These are phyloP conservation scores for Lunasporangiospora selenospora DNA, from an alignment of 192 early-diverging fungal genomes.

Conservation along the genomic window DNA sequence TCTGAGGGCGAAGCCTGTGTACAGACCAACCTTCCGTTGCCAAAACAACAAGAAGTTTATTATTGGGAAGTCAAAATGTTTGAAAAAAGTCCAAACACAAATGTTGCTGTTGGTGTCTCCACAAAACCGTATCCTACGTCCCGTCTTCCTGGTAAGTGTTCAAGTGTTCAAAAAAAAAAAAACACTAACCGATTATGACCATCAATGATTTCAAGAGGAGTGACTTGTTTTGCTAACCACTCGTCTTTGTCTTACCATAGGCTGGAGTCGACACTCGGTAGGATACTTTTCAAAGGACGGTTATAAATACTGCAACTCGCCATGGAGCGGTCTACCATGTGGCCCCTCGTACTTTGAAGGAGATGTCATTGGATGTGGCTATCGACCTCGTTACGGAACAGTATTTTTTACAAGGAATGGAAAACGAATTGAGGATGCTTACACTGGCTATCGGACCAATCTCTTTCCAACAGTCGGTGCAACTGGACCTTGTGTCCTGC, in stretches of 20 bases:
- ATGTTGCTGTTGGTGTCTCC: constrained; percentile 72
- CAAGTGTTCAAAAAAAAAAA: not conserved
- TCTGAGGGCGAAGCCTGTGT: constrained; percentile 75
- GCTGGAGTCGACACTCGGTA: constrained; percentile 79
- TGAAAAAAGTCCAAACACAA: constrained; percentile 73
- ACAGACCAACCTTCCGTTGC: constrained; percentile 82
- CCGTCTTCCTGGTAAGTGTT: constrained; percentile 62
- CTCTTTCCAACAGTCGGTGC: constrained; percentile 71
- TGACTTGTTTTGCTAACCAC: not conserved
- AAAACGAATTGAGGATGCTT: constrained; percentile 70
- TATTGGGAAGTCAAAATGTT: constrained; percentile 86
- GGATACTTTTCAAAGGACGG: constrained; percentile 75
- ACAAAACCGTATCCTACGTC: constrained; percentile 80
- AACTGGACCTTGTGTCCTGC: constrained; percentile 61
- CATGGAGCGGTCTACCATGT: constrained; percentile 66
- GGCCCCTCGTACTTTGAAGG: constrained; percentile 73
- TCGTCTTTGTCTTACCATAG: constrained; percentile 24
- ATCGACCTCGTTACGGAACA: constrained; percentile 74
- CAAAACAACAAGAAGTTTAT: constrained; percentile 80
- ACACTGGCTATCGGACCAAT: constrained; percentile 74
- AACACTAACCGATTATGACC: not conserved
- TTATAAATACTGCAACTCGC: constrained; percentile 70
- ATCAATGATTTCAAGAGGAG: not conserved
- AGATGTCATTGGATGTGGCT: constrained; percentile 81
- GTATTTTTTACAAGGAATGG: constrained; percentile 83